Evolutionary conservation across 2,329 filamentous ascomycete genomes (phyloP).

Genomic region (Aspergillus caelatus): DNA sequence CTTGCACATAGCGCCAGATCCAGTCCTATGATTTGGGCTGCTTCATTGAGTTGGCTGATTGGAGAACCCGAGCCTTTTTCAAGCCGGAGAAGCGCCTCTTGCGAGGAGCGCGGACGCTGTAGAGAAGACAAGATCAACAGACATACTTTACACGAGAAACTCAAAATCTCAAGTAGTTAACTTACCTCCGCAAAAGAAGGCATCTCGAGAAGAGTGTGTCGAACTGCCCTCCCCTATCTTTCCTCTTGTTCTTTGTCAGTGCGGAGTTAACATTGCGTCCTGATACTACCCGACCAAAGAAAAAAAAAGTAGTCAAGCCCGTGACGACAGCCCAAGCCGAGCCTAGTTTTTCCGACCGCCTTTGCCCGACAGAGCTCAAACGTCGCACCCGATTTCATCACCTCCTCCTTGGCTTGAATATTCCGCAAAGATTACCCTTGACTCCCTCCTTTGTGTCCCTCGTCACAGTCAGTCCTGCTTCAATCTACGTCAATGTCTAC

Average conservation of each 20-base stretch:
- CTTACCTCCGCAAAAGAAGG: constrained; percentile 41
- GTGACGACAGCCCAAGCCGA: constrained; percentile 16
- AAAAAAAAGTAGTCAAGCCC: constrained; percentile 27
- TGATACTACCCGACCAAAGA: constrained; percentile 11
- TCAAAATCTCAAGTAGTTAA: not conserved
- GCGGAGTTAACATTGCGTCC: constrained; percentile 9
- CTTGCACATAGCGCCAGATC: constrained; percentile 38
- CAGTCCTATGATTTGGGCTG: constrained; percentile 46
- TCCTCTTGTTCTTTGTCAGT: constrained; percentile 1
- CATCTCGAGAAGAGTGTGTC: constrained; percentile 31
- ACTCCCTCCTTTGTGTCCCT: constrained; percentile 17
- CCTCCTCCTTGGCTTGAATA: constrained; percentile 21
- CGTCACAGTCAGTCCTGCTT: constrained; percentile 20
- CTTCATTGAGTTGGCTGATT: constrained; percentile 44
- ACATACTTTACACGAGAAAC: constrained; percentile 8
- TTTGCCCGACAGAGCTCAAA: constrained; percentile 33
- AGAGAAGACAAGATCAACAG: constrained; percentile 17
- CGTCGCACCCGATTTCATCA: constrained; percentile 22
- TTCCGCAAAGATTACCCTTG: constrained; percentile 27
- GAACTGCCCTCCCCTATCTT: constrained; percentile 1
- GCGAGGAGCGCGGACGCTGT: constrained; percentile 43
- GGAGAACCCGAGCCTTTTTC: constrained; percentile 47
- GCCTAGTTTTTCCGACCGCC: constrained; percentile 44
- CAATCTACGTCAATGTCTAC: not conserved
- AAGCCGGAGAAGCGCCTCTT: constrained; percentile 48